These are phyloP conservation scores for Talaromyces liani DNA, from an alignment of 495 filamentous ascomycete genomes.

Conservation along the genomic window DNA sequence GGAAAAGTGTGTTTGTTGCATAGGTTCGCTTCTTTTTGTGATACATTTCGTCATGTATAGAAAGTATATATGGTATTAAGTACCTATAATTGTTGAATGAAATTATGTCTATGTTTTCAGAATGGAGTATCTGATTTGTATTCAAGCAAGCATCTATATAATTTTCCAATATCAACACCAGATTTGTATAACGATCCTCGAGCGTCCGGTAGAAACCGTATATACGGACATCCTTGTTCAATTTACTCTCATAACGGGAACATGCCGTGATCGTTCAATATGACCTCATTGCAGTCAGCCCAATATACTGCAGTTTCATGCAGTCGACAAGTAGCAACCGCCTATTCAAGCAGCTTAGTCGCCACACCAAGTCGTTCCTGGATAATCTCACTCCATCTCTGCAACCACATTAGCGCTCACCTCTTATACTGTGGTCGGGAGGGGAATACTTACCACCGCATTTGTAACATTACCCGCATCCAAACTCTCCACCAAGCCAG, in stretches of 20 bases:
- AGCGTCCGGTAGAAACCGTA: background rate
- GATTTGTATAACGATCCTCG: background rate
- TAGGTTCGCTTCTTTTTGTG: background rate
- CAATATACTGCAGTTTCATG: background rate
- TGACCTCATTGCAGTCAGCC: too few species aligned
- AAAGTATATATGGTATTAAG: background rate
- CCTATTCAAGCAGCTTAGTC: slow-evolving; percentile 23
- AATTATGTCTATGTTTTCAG: background rate
- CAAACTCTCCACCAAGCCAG: slow-evolving; percentile 54
- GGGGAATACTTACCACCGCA: slow-evolving; percentile 27
- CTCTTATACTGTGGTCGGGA: background rate
- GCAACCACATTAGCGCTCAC: slow-evolving; percentile 1
- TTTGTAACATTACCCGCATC: slow-evolving; percentile 43
- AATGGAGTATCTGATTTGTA: background rate
- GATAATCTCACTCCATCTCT: slow-evolving; percentile 42
- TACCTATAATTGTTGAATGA: too few species aligned
- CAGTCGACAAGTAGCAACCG: background rate
- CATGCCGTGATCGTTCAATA: too few species aligned
- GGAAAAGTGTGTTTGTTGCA: background rate
- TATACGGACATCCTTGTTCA: background rate
- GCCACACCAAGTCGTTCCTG: slow-evolving; percentile 31
- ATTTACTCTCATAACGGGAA: too few species aligned
- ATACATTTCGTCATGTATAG: background rate
- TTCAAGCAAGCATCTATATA: background rate
- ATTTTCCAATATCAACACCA: background rate